A percentile compares a stretch with the other conserved stretches of the same genome.
These are phyloP conservation scores for Cystobasidium onofrii DNA, from an alignment of 768 basidiomycete species.

Conservation along the genomic window DNA sequence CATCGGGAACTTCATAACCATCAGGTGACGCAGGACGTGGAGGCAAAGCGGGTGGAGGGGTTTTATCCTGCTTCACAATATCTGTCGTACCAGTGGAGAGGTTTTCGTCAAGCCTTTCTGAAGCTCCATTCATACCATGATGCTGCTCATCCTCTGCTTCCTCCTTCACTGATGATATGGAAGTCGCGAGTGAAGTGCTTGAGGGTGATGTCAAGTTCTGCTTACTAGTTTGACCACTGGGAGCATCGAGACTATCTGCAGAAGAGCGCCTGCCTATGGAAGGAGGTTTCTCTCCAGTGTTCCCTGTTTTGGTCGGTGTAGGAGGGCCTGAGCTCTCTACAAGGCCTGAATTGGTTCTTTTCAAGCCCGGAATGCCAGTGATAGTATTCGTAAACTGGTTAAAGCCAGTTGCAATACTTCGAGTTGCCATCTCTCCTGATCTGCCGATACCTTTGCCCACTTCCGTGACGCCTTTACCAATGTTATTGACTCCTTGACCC, in stretches of 20 bases:
- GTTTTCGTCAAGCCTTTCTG: background rate
- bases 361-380: conserved; percentile 11
- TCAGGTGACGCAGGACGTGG: conserved; percentile 12
- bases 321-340: background rate
- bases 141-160: background rate
- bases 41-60: conserved; percentile 13
- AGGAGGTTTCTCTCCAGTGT: background rate
- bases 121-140: background rate
- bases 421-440: conserved; percentile 26
- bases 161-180: background rate
- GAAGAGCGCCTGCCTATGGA: background rate
- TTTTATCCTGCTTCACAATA: background rate
- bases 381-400: conserved; percentile 14
- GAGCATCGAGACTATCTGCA: background rate
- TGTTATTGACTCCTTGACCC: conserved; percentile 13
- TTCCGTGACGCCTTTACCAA: conserved; percentile 1
- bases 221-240: background rate
- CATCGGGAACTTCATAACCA: conserved; percentile 18
- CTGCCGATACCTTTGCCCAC: conserved; percentile 26
- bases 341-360: background rate
- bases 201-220: background rate
- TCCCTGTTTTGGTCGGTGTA: background rate
- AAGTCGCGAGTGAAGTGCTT: background rate
- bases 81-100: background rate
- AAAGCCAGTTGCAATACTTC: conserved; percentile 26